Percentiles rank a stretch among this genome's conserved stretches.
These are phyloP conservation scores for Sporothrix pseudoabietina DNA, from an alignment of 2,329 filamentous ascomycete species.

Conservation along the genomic window DNA sequence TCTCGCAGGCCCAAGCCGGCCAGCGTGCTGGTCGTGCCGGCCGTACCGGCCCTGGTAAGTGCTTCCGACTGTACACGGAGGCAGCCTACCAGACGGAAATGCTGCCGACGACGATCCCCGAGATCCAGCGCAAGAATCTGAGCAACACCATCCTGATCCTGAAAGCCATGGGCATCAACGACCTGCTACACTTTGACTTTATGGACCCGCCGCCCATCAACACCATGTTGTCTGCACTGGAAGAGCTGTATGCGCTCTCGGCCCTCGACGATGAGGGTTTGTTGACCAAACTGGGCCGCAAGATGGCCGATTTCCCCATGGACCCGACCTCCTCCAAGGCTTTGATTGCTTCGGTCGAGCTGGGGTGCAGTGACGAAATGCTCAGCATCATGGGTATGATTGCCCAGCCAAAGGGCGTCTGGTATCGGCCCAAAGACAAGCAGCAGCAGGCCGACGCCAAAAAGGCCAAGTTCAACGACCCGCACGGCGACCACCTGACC, in stretches of 20 bases:
- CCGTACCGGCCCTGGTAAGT: slow-evolving; percentile 92
- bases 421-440: slow-evolving; percentile 97
- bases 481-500: slow-evolving; percentile 90
- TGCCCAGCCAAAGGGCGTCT: slow-evolving; percentile 74
- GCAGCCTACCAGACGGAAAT: slow-evolving; percentile 95
- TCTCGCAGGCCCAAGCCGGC: slow-evolving; percentile 94
- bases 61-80: slow-evolving; percentile 93
- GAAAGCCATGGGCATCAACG: slow-evolving; percentile 99
- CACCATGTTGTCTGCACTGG: slow-evolving; percentile 93
- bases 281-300: slow-evolving; percentile 84
- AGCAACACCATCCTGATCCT: slow-evolving; percentile 94
- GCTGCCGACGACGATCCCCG: slow-evolving; percentile 92
- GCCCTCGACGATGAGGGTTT: slow-evolving; percentile 95
- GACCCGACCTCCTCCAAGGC: slow-evolving; percentile 89
- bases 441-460: slow-evolving; percentile 95
- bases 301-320: slow-evolving; percentile 99
- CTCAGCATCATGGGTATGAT: slow-evolving; percentile 95
- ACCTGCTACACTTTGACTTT: slow-evolving; percentile 95
- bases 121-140: slow-evolving; percentile 93
- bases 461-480: slow-evolving; percentile 96
- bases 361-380: slow-evolving; percentile 90
- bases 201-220: slow-evolving; percentile 98
- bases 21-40: slow-evolving; percentile 91
- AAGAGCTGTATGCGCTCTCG: slow-evolving; percentile 89
- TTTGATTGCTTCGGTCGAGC: slow-evolving; percentile 77